Evolutionary conservation across 1,284 basidiomycete genomes (phyloP), one percentile per base, ranked within the genome.

Genomic region (Afroboletus lepidellus): DNA sequence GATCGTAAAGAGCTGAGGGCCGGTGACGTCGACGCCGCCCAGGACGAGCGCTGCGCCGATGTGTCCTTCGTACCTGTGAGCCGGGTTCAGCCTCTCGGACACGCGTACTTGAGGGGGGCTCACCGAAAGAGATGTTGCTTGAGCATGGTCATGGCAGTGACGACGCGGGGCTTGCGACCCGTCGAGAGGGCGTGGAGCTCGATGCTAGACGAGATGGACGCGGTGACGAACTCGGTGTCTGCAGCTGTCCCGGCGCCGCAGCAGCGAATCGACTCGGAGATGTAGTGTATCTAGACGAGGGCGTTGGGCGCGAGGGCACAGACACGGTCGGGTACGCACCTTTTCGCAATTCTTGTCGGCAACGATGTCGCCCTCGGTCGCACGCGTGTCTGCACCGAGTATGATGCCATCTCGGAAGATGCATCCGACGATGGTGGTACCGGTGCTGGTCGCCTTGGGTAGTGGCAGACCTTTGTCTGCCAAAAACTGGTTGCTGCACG

Each of bases 341-440:
- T 99, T 99, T 77, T 98, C 96, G 72, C 96, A 99, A 75, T 98
- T 98, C 85, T 98, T 98, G 77, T 98, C 96, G 1, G 95, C 95
- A 15, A 99, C 94, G 61, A 99, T 98, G 21, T 87, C 84, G 0
- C 96, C 96, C 60, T 89, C 92, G 0, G 96, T 98, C 3, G 95
- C 94, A 64, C 96, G 82, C 0, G 97, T 99, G 73, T 99, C 97
- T 32, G 97, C 97, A 41, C 96, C 97, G 12, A 99, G 83, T 15
- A 98, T 85, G 55, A 99, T 86, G 5, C 96, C 97, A 68, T 94
- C 93, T 60, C 87, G 87, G 71, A 92, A 99, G 53, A 98, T 75
- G 65, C 94, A 94, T 25, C 96, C 97, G n/a, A 93, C 92, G 71
- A 99, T 98, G 38, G 96, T 99, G 3, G 97, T 99, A 65, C 96